Conservation (phyloP, 106 monocot species). For the Posidonia australis region DNA sequence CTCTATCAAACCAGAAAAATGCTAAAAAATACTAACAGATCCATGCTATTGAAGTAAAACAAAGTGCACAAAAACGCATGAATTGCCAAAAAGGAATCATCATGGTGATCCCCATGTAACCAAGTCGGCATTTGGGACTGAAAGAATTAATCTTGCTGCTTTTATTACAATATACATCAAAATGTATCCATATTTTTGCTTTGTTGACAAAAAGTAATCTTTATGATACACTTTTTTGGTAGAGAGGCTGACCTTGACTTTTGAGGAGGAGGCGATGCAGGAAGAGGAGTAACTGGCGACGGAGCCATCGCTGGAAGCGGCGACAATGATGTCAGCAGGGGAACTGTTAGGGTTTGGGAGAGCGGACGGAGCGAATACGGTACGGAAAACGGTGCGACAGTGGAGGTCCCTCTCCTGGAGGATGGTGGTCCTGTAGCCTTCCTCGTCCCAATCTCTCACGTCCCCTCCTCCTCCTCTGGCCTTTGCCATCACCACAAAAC, state of each 20-base stretch:
- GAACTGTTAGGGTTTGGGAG: neutral
- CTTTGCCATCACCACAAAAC: neutral
- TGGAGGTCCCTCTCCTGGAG: conserved; percentile 43
- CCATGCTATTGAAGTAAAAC: no score
- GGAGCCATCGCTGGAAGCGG: conserved; percentile 64
- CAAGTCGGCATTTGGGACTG: no score
- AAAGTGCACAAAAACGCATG: no score
- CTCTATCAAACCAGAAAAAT: no score
- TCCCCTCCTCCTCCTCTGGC: conserved; percentile 29
- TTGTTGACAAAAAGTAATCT: no score
- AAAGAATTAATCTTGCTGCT: no score
- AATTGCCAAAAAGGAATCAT: no score
- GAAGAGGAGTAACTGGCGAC: conserved; percentile 43
- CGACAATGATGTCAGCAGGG: conserved; percentile 25
- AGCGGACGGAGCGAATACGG: conserved; percentile 36
- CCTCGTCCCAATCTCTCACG: conserved; percentile 73
- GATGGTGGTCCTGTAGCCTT: conserved; percentile 37
- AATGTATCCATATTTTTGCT: no score
- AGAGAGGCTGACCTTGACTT: neutral
- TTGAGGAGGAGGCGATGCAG: conserved; percentile 25
- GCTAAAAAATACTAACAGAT: no score
- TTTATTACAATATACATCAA: no score
- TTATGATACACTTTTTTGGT: no score
- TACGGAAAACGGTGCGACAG: conserved; percentile 57
- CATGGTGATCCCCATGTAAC: no score